Evolutionary conservation across 208 protist species (phyloP), one percentile per base, ranked within the genome.

Genomic region (Acanthamoeba lenticulata): DNA sequence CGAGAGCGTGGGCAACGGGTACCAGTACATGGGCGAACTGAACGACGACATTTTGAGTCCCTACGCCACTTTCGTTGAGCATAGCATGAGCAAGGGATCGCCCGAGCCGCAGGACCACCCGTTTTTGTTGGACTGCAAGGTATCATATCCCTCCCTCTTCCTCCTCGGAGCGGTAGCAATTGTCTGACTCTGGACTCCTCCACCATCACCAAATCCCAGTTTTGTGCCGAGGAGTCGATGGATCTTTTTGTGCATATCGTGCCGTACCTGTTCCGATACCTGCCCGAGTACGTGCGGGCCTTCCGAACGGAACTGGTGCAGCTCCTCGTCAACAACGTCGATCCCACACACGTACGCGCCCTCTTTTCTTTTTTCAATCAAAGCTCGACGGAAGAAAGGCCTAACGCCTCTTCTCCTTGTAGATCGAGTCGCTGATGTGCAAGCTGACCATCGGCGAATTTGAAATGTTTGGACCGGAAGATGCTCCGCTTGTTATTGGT

Each of bases 41-140:
- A 19, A 36, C 19, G 88, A 90, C 1, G 55, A 90, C 49, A 40
- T 90, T 36, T 65, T 90, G 47, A 40, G 40, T 17, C 83, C 88
- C 55, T 93, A 93, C 47, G 88, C 36, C 3, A 52, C 42, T 36
- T 55, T 93, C 7, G 27, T 93, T 38, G 88, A 93, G 34, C 88
- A 93, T 49, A 77, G 27, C 40, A 34, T 49, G 40, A 69, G 47
- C 60, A 69, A 77, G 62, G 47, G 47, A 9, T 36, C 40, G 81
- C 19, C 81, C 11, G 83, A 90, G 21, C 42, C 55, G 27, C 88
- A 93, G 44, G 88, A 93, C 7, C 32, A 77, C 40, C 62, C 88
- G 55, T 93, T 93, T 49, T 81, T 93, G 29, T 24, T 44, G 40
- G 88, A 93, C 34, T 93, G 52, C 62, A 69, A 77, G 88, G 88